Conservation (phyloP, 768 basidiomycete genomes). For the Mycena galopus region DNA sequence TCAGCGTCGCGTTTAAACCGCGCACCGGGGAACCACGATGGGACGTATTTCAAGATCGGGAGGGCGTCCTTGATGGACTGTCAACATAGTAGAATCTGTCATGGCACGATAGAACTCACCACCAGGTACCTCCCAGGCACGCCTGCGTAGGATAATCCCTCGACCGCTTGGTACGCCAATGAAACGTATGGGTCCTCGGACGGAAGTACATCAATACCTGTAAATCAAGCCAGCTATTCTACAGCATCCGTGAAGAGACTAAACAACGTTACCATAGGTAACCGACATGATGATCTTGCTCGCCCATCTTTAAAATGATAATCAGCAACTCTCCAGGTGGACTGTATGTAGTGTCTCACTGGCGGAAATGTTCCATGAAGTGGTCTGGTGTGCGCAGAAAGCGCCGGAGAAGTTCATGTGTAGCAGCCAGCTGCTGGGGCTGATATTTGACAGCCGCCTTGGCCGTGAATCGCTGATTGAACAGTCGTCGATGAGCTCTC, state of each 20-base stretch:
- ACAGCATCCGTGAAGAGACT: too few species aligned
- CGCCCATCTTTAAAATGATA: constrained; percentile 24
- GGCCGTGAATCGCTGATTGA: constrained; percentile 20
- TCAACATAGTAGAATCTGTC: too few species aligned
- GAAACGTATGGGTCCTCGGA: constrained; percentile 48
- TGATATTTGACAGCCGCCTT: background rate
- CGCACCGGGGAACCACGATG: constrained; percentile 12
- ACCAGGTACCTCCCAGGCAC: too few species aligned
- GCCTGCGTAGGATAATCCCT: constrained; percentile 39
- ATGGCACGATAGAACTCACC: too few species aligned
- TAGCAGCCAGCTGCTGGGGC: constrained; percentile 19
- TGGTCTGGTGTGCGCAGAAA: constrained; percentile 24
- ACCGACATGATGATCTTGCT: constrained; percentile 45
- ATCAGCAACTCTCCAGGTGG: background rate
- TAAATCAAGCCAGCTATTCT: too few species aligned
- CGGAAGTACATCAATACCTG: constrained; percentile 42
- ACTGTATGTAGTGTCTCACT: constrained; percentile 39
- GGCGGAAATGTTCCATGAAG: constrained; percentile 29
- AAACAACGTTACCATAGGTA: constrained; percentile 41
- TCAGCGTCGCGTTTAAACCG: constrained; percentile 1
- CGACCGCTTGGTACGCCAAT: constrained; percentile 42
- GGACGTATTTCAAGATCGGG: constrained; percentile 14
- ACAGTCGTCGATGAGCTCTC: constrained; percentile 26
- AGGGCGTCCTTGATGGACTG: constrained; percentile 11
- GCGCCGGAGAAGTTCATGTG: constrained; percentile 27